These are phyloP conservation scores for Bidens hawaiensis DNA, from an alignment of 140 eudicot species.

Conservation along the genomic window DNA sequence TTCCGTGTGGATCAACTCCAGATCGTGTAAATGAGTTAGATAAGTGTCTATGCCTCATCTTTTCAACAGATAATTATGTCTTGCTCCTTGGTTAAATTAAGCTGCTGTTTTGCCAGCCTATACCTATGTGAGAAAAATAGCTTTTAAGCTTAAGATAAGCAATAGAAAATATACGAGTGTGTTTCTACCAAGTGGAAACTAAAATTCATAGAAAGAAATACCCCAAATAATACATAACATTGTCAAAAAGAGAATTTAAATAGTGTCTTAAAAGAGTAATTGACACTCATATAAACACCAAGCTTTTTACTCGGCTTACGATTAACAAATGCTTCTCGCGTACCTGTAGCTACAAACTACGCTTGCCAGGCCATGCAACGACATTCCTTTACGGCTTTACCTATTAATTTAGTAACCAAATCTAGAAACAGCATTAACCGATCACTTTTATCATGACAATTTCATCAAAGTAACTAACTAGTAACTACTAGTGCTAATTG, in stretches of 20 bases:
- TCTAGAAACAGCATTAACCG: constrained; percentile 2
- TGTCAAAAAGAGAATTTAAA: constrained; percentile 7
- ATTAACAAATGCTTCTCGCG: constrained; percentile 7
- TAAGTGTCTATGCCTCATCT: constrained; percentile 48
- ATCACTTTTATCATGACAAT: not conserved
- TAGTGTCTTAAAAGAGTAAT: constrained; percentile 7
- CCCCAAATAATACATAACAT: not conserved
- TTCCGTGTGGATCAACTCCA: constrained; percentile 30
- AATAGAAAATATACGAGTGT: constrained; percentile 2
- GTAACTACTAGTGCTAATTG: too few species aligned
- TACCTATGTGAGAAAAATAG: constrained; percentile 10
- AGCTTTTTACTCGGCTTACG: constrained; percentile 2
- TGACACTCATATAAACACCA: constrained; percentile 3
- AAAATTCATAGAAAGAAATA: not conserved
- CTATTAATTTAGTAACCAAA: constrained; percentile 13
- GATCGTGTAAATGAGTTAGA: constrained; percentile 35
- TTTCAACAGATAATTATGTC: constrained; percentile 2
- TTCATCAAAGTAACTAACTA: constrained; percentile 1
- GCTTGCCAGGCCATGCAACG: constrained; percentile 13
- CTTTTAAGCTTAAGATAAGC: constrained; percentile 8
- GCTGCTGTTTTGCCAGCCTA: constrained; percentile 25
- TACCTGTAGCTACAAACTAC: constrained; percentile 19
- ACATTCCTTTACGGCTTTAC: constrained; percentile 18
- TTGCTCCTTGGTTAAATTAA: not conserved
- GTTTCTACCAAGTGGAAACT: constrained; percentile 14